Evolutionary conservation across 2,329 filamentous ascomycete species (phyloP).

Genomic region (Sarocladium brachiariae): DNA sequence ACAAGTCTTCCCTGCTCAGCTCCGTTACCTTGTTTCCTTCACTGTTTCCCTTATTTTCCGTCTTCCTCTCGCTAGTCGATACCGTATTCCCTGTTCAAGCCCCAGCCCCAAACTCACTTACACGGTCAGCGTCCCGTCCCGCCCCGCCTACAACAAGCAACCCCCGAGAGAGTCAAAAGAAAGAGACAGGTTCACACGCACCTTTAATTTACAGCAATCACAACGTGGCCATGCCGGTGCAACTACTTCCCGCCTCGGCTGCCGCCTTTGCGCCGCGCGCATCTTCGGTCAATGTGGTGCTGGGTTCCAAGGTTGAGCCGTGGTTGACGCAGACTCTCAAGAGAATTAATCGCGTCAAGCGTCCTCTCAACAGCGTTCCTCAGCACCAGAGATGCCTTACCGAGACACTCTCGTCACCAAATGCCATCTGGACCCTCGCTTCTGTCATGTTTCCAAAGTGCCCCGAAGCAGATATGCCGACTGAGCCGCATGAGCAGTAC

Average conservation of each 20-base stretch:
- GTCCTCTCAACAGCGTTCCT: slow-evolving; percentile 90
- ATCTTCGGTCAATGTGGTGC: slow-evolving; percentile 88
- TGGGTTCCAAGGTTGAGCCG: slow-evolving; percentile 85
- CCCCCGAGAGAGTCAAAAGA: slow-evolving; percentile 8
- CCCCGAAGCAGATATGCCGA: slow-evolving; percentile 75
- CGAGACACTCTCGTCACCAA: slow-evolving; percentile 81
- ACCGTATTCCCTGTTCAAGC: background rate
- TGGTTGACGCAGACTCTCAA: slow-evolving; percentile 97
- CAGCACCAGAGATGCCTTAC: slow-evolving; percentile 95
- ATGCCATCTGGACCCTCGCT: slow-evolving; percentile 90
- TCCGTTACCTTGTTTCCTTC: slow-evolving; percentile 42
- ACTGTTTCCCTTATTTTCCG: slow-evolving; percentile 17
- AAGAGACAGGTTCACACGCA: slow-evolving; percentile 11
- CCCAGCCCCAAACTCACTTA: no score
- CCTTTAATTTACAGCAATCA: no score
- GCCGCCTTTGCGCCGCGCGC: slow-evolving; percentile 89
- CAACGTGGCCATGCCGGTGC: slow-evolving; percentile 93
- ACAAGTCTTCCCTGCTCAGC: slow-evolving; percentile 36
- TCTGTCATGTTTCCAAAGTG: slow-evolving; percentile 90
- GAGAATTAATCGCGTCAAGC: slow-evolving; percentile 93
- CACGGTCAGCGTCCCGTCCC: background rate
- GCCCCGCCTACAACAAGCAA: background rate
- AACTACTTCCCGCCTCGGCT: slow-evolving; percentile 89
- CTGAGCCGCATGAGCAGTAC: slow-evolving; percentile 78
- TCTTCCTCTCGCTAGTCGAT: slow-evolving; percentile 1